Evolutionary conservation across 805 yeast genomes (phyloP).

Genomic region (Candida rishiriensis): DNA sequence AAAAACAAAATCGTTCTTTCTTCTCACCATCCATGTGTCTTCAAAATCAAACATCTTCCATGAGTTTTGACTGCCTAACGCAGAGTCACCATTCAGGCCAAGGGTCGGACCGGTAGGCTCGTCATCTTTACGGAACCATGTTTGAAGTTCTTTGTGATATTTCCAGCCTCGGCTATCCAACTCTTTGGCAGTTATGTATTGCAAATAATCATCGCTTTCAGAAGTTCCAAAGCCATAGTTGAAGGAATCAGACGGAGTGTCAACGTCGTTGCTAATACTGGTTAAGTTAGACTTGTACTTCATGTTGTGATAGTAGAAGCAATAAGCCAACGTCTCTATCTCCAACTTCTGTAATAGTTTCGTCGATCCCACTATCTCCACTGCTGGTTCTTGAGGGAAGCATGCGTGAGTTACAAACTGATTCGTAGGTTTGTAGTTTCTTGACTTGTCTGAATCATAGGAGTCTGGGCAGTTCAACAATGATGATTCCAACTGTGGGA

Average conservation of each 20-base stretch:
- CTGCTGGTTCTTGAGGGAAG: conserved; percentile 83
- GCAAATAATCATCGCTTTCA: conserved; percentile 54
- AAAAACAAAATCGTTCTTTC: conserved; percentile 37
- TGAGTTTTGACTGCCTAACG: conserved; percentile 23
- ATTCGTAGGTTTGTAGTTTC: conserved; percentile 63
- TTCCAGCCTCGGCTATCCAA: conserved; percentile 78
- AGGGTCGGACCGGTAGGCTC: conserved; percentile 38
- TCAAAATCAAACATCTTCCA: conserved; percentile 78
- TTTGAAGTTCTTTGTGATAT: conserved; percentile 62
- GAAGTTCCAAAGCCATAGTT: too few species aligned
- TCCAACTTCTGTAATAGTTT: conserved; percentile 67
- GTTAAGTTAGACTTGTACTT: conserved; percentile 22
- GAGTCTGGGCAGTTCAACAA: conserved; percentile 91
- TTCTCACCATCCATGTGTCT: conserved; percentile 43
- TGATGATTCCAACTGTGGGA: conserved; percentile 67
- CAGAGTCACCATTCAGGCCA: conserved; percentile 10
- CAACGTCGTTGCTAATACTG: conserved; percentile 14
- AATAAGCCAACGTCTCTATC: conserved; percentile 83
- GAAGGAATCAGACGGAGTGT: not conserved
- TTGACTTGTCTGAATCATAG: conserved; percentile 80
- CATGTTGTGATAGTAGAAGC: conserved; percentile 72
- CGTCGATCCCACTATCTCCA: conserved; percentile 57
- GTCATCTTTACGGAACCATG: conserved; percentile 76
- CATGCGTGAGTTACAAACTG: conserved; percentile 88
- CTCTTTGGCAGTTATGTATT: conserved; percentile 76